These are phyloP conservation scores for Colletotrichum lentis DNA, from an alignment of 2,329 filamentous ascomycete species.

Conservation along the genomic window DNA sequence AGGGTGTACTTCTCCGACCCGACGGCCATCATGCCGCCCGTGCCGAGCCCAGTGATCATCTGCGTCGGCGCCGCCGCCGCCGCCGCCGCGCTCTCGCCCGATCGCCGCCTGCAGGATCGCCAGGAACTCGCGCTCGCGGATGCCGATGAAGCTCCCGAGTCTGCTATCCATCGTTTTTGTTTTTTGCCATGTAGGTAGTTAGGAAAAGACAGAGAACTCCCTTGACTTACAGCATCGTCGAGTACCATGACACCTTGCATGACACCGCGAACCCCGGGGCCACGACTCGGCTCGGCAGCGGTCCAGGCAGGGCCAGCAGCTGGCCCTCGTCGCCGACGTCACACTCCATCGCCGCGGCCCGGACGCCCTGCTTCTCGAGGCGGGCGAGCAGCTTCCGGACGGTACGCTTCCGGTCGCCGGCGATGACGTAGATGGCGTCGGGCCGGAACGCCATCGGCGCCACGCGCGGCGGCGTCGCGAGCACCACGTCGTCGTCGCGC, in stretches of 20 bases:
- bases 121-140: constrained; percentile 27
- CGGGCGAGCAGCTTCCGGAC: constrained; percentile 48
- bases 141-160: constrained; percentile 21
- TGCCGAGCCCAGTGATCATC: background rate
- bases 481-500: constrained; percentile 18
- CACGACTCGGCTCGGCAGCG: constrained; percentile 40
- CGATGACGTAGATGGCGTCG: constrained; percentile 30
- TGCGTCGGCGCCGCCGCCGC: too few relatives aligned
- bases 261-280: too few relatives aligned
- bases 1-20: background rate
- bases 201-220: too few relatives aligned
- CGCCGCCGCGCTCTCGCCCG: too few relatives aligned
- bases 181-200: too few relatives aligned
- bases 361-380: background rate
- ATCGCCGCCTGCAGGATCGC: too few relatives aligned
- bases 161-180: too few relatives aligned
- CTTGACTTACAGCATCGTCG: too few relatives aligned
- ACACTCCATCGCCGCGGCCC: constrained; percentile 26
- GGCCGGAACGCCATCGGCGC: background rate
- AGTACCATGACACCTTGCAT: too few relatives aligned
- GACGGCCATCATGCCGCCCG: constrained; percentile 25
- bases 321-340: constrained; percentile 39
- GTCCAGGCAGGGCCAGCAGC: constrained; percentile 42
- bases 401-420: too few relatives aligned
- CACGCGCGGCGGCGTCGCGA: constrained; percentile 15